Percentiles rank a stretch among this genome's conserved stretches.
Conservation (phyloP, 805 yeast genomes). For the Candida peoriensis region DNA sequence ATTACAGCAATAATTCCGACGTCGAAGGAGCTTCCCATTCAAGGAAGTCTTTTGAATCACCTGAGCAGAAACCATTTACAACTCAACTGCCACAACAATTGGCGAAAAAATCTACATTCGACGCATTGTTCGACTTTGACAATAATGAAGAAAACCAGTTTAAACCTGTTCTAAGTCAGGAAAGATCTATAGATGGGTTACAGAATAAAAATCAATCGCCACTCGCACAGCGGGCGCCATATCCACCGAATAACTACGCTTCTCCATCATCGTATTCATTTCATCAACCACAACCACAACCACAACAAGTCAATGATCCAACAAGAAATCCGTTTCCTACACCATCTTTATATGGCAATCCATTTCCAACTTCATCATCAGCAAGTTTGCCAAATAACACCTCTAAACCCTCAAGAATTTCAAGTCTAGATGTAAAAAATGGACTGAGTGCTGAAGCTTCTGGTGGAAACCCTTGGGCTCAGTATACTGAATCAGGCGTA, state of each 20-base stretch:
- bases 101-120: slow-evolving; percentile 14
- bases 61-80: background rate
- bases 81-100: background rate
- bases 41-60: background rate
- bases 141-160: background rate
- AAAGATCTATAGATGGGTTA: too few species aligned
- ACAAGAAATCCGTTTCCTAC: slow-evolving; percentile 22
- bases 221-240: background rate
- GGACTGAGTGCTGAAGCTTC: slow-evolving; percentile 13
- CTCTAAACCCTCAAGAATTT: background rate
- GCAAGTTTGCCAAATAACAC: background rate
- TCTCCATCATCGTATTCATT: background rate
- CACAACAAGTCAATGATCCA: background rate
- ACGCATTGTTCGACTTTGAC: slow-evolving; percentile 16
- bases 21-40: slow-evolving; percentile 22
- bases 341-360: too few species aligned
- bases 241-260: background rate
- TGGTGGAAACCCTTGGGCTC: slow-evolving; percentile 21
- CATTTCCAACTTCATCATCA: slow-evolving; percentile 1
- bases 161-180: background rate
- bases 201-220: background rate
- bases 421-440: slow-evolving; percentile 5
- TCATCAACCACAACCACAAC: slow-evolving; percentile 1
- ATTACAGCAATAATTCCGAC: slow-evolving; percentile 1
- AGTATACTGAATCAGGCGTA: slow-evolving; percentile 10